phyloP scores from a whole-genome alignment of 2,329 filamentous ascomycete genomes.

The Colletotrichum scovillei region DNA sequence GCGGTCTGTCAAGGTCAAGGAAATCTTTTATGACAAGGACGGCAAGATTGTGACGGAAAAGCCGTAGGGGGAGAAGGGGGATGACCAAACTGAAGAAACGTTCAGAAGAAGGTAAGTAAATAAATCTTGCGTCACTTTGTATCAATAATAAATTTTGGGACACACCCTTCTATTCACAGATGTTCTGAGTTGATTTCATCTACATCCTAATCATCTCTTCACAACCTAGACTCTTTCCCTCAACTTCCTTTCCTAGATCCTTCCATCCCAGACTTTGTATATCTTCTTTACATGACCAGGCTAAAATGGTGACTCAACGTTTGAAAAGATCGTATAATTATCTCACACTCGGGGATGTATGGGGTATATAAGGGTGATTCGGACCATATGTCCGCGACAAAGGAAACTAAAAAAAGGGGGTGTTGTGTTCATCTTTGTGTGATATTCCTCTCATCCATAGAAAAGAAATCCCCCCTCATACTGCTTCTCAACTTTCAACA shows the following conservation, averaged over 20 bases:
- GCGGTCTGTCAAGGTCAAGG: conserved; percentile 78
- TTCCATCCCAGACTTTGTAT: not conserved
- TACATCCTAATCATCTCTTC: not conserved
- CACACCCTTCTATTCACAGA: not conserved
- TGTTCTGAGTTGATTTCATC: not conserved
- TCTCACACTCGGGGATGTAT: conserved; percentile 1
- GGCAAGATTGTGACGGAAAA: conserved; percentile 68
- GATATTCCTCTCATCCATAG: no score
- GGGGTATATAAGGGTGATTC: conserved; percentile 18
- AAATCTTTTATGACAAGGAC: conserved; percentile 77
- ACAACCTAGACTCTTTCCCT: not conserved
- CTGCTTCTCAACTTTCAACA: conserved; percentile 40
- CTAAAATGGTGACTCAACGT: not conserved
- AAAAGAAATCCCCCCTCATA: not conserved
- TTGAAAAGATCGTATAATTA: not conserved
- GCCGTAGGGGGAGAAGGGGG: conserved; percentile 38
- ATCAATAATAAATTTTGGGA: no score
- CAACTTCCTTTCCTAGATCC: not conserved
- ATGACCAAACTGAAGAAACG: no score
- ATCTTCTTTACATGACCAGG: not conserved
- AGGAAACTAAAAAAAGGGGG: not conserved
- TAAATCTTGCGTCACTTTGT: not conserved
- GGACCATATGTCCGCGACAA: conserved; percentile 8
- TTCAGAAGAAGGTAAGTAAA: not conserved
- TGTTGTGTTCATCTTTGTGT: not conserved